Percentiles rank a stretch among this genome's conserved stretches.
phyloP scores from a whole-genome alignment of 2,329 filamentous ascomycete species.

The Erysiphe pulchra region DNA sequence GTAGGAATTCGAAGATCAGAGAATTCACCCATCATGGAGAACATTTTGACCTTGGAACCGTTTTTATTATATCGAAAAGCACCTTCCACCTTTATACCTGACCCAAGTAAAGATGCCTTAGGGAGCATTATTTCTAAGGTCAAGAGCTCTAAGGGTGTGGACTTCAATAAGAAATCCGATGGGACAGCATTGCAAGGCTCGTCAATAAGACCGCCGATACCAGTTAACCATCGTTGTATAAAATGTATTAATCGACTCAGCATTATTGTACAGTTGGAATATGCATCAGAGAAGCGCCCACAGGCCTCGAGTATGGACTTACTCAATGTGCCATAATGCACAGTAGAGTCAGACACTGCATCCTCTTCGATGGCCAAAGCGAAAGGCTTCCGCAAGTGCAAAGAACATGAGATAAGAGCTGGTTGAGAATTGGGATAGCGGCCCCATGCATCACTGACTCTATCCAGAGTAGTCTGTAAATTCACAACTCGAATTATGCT shows the following conservation, averaged over 20 bases:
- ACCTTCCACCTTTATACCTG: constrained; percentile 24
- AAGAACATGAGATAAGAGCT: constrained; percentile 29
- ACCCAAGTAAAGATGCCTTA: constrained; percentile 42
- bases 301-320: constrained; percentile 30
- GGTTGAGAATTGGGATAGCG: constrained; percentile 31
- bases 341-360: constrained; percentile 22
- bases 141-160: constrained; percentile 19
- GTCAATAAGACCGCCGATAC: neutral
- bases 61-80: constrained; percentile 15
- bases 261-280: constrained; percentile 1
- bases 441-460: constrained; percentile 26
- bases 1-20: constrained; percentile 35
- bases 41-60: constrained; percentile 3
- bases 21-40: constrained; percentile 16
- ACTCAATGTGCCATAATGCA: constrained; percentile 48
- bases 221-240: constrained; percentile 2
- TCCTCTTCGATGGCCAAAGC: constrained; percentile 27
- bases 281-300: constrained; percentile 2
- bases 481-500: constrained; percentile 34
- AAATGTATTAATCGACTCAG: constrained; percentile 2
- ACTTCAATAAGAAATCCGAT: constrained; percentile 12
- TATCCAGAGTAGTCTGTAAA: constrained; percentile 26
- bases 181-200: neutral
- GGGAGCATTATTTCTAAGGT: constrained; percentile 30
- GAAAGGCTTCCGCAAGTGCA: constrained; percentile 30